Evolutionary conservation across 768 basidiomycete genomes (phyloP), one percentile per base, ranked within the genome.

Genomic region (Butyriboletus loyo): DNA sequence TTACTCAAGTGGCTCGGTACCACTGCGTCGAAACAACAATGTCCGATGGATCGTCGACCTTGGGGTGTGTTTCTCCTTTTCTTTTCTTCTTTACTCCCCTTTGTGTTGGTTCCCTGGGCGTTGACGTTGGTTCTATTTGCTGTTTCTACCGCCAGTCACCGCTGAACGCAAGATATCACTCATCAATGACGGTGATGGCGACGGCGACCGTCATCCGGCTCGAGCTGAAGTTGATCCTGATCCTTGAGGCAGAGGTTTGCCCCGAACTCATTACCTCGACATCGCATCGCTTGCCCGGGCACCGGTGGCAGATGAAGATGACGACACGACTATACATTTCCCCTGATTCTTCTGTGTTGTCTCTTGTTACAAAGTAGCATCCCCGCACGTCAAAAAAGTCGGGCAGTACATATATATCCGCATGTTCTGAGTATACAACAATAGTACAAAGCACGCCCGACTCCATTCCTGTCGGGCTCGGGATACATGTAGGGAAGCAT

Each of bases 1-100:
- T 73, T 99, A 13, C 78, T 96, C 57, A 97, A 98, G 69, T 99
- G 97, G 97, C 83, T 98, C 54, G 86, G 86, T 4, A 95, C 94
- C 0, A 74, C 83, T 5, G 84, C 89, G 14, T 94, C 90, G 32
- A 98, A 98, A 68, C 86, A 89, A 60, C 92, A 95, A 60, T 99
- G 97, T 76, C 97, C 97, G n/a, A 95, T 99, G 92, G 96, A 98
- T 66, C 78, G 97, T 28, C 75, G 92, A 61, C 76, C 86, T 3
- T 99, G 96, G 96, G 86, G 94, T 95, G 58, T 53, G 87, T 76
- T 0, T 30, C 6, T 7, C 27, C 17, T 21, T 30, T 24, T 39
- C 3, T 11, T 5, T 9, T n/a, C 15, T 28, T 14, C 6, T 10
- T 17, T 8, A 7, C 31, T 34, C 5, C 17, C 17, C 11, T 5